Evolutionary conservation across 192 early-diverging fungal genomes (phyloP).

Genomic region (Coemansia interrupta): DNA sequence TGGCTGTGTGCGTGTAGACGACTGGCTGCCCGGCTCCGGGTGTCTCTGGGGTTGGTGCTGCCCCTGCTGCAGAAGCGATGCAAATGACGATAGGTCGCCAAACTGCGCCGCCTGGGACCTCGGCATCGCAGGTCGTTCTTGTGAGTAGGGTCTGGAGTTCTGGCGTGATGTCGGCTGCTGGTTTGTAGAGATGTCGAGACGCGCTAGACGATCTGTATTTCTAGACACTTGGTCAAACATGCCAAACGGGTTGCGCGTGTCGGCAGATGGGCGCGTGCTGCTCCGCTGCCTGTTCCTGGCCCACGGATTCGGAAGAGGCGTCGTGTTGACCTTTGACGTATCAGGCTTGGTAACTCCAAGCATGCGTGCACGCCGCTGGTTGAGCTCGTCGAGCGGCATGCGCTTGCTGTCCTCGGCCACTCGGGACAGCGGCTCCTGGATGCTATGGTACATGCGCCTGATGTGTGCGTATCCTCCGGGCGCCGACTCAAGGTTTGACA

Average conservation of each 20-base stretch:
- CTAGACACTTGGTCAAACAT: constrained; percentile 35
- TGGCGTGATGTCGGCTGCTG: constrained; percentile 6
- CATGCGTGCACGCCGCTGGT: constrained; percentile 32
- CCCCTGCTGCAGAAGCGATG: background rate
- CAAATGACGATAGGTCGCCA: constrained; percentile 2
- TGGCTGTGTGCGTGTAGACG: constrained; percentile 5
- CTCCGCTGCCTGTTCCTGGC: constrained; percentile 15
- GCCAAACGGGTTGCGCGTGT: constrained; percentile 23
- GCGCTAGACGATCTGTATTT: constrained; percentile 33
- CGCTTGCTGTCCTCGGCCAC: constrained; percentile 21
- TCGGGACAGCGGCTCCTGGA: constrained; percentile 45
- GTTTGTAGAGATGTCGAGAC: constrained; percentile 28
- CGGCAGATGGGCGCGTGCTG: constrained; percentile 8
- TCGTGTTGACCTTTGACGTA: constrained; percentile 30
- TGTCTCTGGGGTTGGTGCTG: background rate
- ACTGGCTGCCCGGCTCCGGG: background rate
- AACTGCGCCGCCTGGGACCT: constrained; percentile 9
- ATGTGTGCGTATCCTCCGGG: constrained; percentile 55
- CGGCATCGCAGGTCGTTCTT: constrained; percentile 9
- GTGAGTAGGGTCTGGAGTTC: background rate
- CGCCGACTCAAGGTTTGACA: constrained; percentile 50
- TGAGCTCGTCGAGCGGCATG: constrained; percentile 43
- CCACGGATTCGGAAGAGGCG: constrained; percentile 54
- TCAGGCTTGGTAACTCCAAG: constrained; percentile 41
- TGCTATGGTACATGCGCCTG: constrained; percentile 46